phyloP scores from a whole-genome alignment of 345 rosid species.

The Rhodamnia argentea region DNA sequence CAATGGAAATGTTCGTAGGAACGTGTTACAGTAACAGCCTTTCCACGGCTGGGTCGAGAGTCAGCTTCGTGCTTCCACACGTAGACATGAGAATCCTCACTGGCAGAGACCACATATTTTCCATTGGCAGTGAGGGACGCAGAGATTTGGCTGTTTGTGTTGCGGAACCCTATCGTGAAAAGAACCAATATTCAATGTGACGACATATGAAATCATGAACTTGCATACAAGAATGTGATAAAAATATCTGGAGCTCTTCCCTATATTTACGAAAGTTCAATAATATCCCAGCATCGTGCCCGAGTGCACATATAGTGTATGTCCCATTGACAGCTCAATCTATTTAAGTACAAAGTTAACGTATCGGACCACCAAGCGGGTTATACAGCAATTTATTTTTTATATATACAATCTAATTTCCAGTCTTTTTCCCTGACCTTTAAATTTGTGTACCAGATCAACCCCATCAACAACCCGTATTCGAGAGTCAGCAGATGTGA shows the following conservation, averaged over 20 bases:
- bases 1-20: conserved; percentile 85
- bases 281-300: not conserved
- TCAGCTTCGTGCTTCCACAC: conserved; percentile 86
- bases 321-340: not conserved
- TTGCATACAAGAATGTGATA: not conserved
- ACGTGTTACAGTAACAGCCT: conserved; percentile 49
- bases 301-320: not conserved
- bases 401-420: not conserved
- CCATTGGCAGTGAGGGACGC: conserved; percentile 81
- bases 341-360: not conserved
- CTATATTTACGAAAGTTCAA: not conserved
- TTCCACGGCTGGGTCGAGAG: conserved; percentile 68
- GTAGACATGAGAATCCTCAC: conserved; percentile 91
- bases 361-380: not conserved
- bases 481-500: conserved; percentile 93
- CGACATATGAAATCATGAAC: not conserved
- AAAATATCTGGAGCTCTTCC: not conserved
- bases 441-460: conserved; percentile 80
- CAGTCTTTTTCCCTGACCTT: conserved; percentile 38
- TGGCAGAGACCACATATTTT: conserved; percentile 81
- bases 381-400: not conserved
- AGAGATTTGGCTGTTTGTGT: conserved; percentile 82
- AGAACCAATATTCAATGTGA: not conserved
- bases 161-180: conserved; percentile 67
- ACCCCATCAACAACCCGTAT: conserved; percentile 69